Evolutionary conservation across 257 asterid genomes (phyloP).

Genomic region (Solanum raphanifolium): DNA sequence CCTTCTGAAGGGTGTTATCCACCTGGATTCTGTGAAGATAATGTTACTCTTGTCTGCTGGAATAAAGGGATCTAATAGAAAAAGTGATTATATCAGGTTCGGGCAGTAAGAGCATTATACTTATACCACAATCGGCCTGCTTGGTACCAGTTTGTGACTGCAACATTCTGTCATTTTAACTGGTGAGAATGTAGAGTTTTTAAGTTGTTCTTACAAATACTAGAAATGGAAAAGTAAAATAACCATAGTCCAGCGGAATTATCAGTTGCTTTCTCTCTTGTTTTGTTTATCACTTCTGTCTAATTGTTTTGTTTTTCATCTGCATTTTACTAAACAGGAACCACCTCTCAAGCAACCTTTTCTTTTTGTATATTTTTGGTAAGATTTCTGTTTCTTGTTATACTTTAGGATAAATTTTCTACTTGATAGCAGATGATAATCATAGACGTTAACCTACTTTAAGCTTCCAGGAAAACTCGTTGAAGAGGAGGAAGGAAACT

Average conservation of each 20-base stretch:
- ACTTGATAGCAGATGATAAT: background rate
- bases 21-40: background rate
- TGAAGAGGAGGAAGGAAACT: conserved; percentile 96
- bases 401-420: background rate
- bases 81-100: conserved; percentile 38
- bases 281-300: background rate
- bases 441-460: background rate
- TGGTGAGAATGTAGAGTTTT: conserved; percentile 42
- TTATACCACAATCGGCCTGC: conserved; percentile 75
- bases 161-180: conserved; percentile 83
- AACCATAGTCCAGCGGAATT: background rate
- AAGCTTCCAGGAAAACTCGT: conserved; percentile 67
- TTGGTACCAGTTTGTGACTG: conserved; percentile 93
- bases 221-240: background rate
- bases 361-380: conserved; percentile 97
- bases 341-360: conserved; percentile 92
- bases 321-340: conserved; percentile 38
- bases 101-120: conserved; percentile 54
- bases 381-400: conserved; percentile 20
- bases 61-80: background rate
- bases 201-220: background rate
- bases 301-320: background rate
- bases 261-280: background rate
- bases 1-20: background rate
- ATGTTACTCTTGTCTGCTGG: background rate